Evolutionary conservation across 805 yeast genomes (phyloP).

Genomic region (Naumovozyma castellii): DNA sequence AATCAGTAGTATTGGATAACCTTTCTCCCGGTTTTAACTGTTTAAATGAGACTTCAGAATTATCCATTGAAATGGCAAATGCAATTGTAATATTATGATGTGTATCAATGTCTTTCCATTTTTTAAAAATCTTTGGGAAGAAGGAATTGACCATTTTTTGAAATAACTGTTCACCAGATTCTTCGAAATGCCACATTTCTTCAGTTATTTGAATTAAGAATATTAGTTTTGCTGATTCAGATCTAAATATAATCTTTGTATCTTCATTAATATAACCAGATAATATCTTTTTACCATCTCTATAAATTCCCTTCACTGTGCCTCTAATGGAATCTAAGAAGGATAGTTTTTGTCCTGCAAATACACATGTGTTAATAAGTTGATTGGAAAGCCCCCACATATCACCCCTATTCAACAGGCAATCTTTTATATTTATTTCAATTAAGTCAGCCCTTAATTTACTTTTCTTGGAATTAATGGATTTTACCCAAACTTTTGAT

Average conservation of each 20-base stretch:
- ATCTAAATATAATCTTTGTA: constrained; percentile 77
- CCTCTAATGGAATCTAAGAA: constrained; percentile 58
- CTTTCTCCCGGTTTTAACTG: constrained; percentile 63
- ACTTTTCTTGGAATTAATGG: constrained; percentile 23
- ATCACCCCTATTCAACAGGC: constrained; percentile 76
- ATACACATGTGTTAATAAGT: constrained; percentile 54
- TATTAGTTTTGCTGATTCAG: constrained; percentile 79
- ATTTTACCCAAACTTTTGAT: constrained; percentile 50
- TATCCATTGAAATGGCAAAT: constrained; percentile 69
- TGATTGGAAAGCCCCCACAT: constrained; percentile 78
- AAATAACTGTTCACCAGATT: constrained; percentile 88
- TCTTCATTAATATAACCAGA: constrained; percentile 68
- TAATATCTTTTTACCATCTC: constrained; percentile 57
- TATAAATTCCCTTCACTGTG: constrained; percentile 48
- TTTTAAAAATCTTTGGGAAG: constrained; percentile 77
- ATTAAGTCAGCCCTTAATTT: constrained; percentile 69
- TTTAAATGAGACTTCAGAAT: constrained; percentile 39
- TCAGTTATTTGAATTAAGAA: constrained; percentile 81
- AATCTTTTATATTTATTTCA: constrained; percentile 73
- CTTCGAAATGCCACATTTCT: constrained; percentile 98
- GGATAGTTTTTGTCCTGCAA: constrained; percentile 52
- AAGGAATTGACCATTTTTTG: constrained; percentile 87
- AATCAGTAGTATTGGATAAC: constrained; percentile 60
- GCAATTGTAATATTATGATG: constrained; percentile 89
- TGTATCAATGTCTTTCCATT: constrained; percentile 80